phyloP scores from a whole-genome alignment of 495 filamentous ascomycete genomes.

The Pseudevernia furfuracea region DNA sequence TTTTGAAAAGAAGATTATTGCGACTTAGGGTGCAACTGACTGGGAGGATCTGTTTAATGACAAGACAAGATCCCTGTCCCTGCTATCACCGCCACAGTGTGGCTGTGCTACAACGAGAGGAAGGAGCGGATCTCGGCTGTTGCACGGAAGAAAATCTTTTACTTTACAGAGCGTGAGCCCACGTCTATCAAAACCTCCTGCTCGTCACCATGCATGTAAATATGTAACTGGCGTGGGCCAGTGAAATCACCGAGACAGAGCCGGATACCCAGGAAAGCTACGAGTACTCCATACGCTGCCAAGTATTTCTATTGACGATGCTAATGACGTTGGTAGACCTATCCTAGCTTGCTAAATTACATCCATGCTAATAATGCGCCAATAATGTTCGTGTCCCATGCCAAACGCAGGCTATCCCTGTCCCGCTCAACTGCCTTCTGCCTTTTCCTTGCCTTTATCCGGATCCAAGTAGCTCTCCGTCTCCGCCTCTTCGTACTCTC shows the following conservation, averaged over 20 bases:
- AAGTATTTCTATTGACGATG: background rate
- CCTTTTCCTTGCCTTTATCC: conserved; percentile 46
- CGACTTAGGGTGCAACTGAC: no score
- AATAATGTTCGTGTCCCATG: background rate
- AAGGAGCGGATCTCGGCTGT: conserved; percentile 3
- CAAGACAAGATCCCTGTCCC: no score
- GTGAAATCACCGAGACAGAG: background rate
- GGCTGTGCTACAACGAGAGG: background rate
- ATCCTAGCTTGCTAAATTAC: background rate
- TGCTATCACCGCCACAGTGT: conserved; percentile 9
- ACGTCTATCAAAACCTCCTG: background rate
- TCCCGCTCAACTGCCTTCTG: conserved; percentile 23
- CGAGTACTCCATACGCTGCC: background rate
- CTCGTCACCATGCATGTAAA: background rate
- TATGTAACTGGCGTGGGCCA: no score
- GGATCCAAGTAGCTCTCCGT: conserved; percentile 76
- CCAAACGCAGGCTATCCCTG: conserved; percentile 2
- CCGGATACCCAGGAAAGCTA: background rate
- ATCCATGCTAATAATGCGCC: background rate
- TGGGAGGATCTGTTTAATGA: background rate
- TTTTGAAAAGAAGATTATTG: background rate
- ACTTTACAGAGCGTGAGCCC: no score
- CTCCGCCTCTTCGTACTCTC: conserved; percentile 94
- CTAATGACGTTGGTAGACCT: background rate
- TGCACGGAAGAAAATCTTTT: background rate